Evolutionary conservation across 352 stramenopile species (phyloP), one percentile per base, ranked within the genome.

Genomic region (Phytophthora boehmeriae): DNA sequence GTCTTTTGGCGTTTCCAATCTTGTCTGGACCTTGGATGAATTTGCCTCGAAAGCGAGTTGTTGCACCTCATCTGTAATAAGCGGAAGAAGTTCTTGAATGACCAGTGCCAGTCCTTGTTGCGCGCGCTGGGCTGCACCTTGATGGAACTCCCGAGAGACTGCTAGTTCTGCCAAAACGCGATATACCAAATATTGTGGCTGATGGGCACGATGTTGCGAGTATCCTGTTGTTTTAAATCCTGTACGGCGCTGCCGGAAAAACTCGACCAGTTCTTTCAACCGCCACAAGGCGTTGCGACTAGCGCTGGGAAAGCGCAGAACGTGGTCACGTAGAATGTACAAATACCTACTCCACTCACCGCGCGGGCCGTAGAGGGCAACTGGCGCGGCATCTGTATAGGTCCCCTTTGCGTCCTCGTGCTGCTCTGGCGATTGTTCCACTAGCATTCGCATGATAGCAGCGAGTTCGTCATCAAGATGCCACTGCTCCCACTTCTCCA

Each of bases 311-410:
- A 75, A 79, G 5, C 66, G 76, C 35, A 89, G 57, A 14, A 86
- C 34, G 14, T 75, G 80, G 49, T 87, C 80, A 25, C 80, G 75
- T 13, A 86, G 45, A 9, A 87, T 57, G 52, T 79, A 89, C 23
- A 89, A 23, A 42, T 89, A 89, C 19, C 73, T 72, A 43, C 54
- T 84, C 79, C 79, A 89, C 53, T 86, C 79, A 10, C 75, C 72
- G 0, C 66, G 41, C 13, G 58, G 10, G 2, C 73, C 76, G 62
- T 74, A 79, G 5, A 84, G 56, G 10, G 38, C 16, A 16, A 36
- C 55, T 8, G 13, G 19, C 1, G 2, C 35, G 41, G n/a, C 46
- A 19, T 41, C 38, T 4, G 27, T 14, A 8, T 30, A 3, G 25
- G 25, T 30, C 6, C 25, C 25, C 17, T 49, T 45, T 8, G 51